Conservation (phyloP, 495 filamentous ascomycete species). For the Penicillium mononematosum region DNA sequence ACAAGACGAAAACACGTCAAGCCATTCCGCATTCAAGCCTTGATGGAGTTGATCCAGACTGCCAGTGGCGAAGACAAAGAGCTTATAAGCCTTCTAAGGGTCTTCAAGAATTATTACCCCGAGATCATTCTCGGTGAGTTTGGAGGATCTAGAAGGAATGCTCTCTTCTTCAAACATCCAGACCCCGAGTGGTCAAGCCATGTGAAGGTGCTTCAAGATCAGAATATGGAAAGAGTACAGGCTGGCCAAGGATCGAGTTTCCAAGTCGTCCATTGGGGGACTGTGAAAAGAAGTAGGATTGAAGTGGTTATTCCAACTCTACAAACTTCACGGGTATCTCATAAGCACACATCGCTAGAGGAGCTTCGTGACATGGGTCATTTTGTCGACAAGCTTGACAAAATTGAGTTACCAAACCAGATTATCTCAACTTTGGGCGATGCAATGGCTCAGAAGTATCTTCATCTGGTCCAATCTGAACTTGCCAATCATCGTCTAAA, state of each 20-base stretch:
- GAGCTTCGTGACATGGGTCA: constrained; percentile 71
- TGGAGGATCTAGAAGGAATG: constrained; percentile 37
- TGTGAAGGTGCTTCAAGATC: constrained; percentile 64
- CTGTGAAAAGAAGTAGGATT: constrained; percentile 46
- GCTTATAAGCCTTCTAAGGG: constrained; percentile 70
- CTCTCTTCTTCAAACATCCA: constrained; percentile 61
- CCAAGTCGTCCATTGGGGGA: constrained; percentile 46
- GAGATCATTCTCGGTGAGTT: constrained; percentile 77
- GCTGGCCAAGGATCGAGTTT: constrained; percentile 34
- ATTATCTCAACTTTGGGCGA: constrained; percentile 74
- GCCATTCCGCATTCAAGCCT: constrained; percentile 76
- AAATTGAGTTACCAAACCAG: constrained; percentile 78
- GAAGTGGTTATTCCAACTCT: constrained; percentile 62
- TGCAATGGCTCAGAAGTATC: constrained; percentile 72
- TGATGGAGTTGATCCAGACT: constrained; percentile 58
- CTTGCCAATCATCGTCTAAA: constrained; percentile 55
- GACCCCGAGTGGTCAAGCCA: constrained; percentile 74
- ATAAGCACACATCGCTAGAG: constrained; percentile 59
- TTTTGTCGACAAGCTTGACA: constrained; percentile 74
- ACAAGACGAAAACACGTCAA: constrained; percentile 86
- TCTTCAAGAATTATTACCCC: constrained; percentile 88
- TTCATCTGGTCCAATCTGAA: constrained; percentile 62
- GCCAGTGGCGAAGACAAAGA: constrained; percentile 63
- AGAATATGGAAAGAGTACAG: constrained; percentile 41
- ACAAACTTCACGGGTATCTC: constrained; percentile 65